These are phyloP conservation scores for Saitozyma podzolica DNA, from an alignment of 768 basidiomycete species.

Conservation along the genomic window DNA sequence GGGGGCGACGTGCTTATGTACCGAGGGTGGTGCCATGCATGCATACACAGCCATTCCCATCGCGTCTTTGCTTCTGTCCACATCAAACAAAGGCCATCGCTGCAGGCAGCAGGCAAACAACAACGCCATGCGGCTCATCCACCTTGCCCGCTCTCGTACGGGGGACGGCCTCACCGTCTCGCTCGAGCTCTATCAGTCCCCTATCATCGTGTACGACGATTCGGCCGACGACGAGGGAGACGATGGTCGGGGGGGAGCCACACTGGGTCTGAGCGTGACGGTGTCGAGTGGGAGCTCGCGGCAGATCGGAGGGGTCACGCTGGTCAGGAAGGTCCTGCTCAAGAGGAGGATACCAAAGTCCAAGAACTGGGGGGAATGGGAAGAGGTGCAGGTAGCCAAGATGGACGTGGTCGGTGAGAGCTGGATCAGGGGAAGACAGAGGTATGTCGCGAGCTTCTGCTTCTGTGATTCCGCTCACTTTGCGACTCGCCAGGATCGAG, in stretches of 20 bases:
- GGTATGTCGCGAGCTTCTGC: background rate
- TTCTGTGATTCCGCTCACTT: background rate
- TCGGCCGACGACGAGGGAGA: background rate
- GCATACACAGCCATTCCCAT: too few relatives aligned
- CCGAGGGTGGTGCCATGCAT: too few relatives aligned
- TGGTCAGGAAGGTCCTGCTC: slow-evolving; percentile 9
- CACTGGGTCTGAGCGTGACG: background rate
- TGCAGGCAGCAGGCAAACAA: background rate
- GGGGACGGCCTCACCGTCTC: background rate
- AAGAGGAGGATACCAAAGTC: slow-evolving; percentile 6
- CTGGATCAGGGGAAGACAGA: too few relatives aligned
- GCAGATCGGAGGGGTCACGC: slow-evolving; percentile 12
- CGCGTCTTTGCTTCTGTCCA: too few relatives aligned
- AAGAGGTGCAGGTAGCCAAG: slow-evolving; percentile 3
- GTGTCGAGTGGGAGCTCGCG: background rate
- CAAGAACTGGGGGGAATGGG: slow-evolving; percentile 10
- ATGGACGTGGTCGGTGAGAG: background rate
- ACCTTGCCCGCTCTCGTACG: background rate
- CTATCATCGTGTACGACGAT: slow-evolving; percentile 1
- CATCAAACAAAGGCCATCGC: too few relatives aligned
- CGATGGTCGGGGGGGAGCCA: background rate
- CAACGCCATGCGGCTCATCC: background rate
- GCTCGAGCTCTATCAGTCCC: slow-evolving; percentile 5
- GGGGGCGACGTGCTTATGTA: too few relatives aligned
- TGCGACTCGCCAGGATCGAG: slow-evolving; percentile 2